Conservation (phyloP, 225 moss, liverwort and hornwort genomes). For the Polytrichum formosum region DNA sequence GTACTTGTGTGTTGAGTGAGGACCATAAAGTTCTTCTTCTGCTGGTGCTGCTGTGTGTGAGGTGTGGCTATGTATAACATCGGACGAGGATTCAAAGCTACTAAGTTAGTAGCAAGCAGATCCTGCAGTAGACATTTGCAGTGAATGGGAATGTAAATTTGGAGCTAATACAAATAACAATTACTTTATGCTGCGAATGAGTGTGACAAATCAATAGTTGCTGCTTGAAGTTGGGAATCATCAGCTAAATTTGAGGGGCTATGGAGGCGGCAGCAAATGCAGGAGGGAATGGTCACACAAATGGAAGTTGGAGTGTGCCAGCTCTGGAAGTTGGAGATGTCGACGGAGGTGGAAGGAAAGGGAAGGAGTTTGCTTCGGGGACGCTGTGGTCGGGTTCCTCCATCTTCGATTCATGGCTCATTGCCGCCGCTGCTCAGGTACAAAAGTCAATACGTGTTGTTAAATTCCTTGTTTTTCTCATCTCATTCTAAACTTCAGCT, state of each 20-base stretch:
- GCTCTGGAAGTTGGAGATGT: not conserved
- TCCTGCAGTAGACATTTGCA: too few relatives aligned
- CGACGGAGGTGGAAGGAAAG: constrained; percentile 1
- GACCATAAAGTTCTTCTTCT: too few relatives aligned
- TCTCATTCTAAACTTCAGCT: not conserved
- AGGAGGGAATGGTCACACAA: constrained; percentile 1
- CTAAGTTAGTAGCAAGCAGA: too few relatives aligned
- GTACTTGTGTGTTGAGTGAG: too few relatives aligned
- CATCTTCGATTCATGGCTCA: constrained; percentile 67
- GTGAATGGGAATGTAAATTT: too few relatives aligned
- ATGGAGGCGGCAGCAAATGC: constrained; percentile 5
- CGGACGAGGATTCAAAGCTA: too few relatives aligned
- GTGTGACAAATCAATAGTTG: too few relatives aligned
- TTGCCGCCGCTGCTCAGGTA: constrained; percentile 78
- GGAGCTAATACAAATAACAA: too few relatives aligned
- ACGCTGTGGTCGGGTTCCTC: constrained; percentile 34
- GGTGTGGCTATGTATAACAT: too few relatives aligned
- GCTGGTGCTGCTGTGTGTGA: too few relatives aligned
- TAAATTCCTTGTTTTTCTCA: not conserved
- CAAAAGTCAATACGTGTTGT: not conserved
- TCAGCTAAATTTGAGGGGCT: not conserved
- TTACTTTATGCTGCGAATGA: too few relatives aligned
- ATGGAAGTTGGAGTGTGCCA: not conserved
- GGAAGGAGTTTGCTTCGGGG: constrained; percentile 4
- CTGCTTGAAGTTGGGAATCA: too few relatives aligned